Evolutionary conservation across 257 asterid genomes (phyloP).

Genomic region (Echium plantagineum): DNA sequence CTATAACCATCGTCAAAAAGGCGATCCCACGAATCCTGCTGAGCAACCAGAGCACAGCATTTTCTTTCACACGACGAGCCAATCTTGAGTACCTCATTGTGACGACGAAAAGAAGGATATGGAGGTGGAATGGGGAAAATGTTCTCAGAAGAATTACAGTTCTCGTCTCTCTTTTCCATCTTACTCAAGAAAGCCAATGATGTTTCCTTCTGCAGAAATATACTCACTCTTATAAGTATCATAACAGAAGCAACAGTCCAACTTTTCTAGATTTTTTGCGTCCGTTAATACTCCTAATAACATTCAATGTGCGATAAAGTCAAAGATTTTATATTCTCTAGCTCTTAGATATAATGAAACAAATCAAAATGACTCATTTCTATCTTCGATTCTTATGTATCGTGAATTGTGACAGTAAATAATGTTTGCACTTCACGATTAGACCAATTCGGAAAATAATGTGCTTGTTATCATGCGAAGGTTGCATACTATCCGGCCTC

Average conservation of each 20-base stretch:
- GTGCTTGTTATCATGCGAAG: no score
- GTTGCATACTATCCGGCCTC: no score
- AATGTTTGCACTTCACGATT: no score
- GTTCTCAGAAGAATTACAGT: conserved; percentile 15
- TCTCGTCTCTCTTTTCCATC: conserved; percentile 23
- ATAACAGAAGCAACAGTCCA: background rate
- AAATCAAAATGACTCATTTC: no score
- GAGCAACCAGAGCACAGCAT: conserved; percentile 19
- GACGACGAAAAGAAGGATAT: conserved; percentile 23
- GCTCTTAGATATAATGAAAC: no score
- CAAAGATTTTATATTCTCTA: no score
- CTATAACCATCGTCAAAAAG: conserved; percentile 73
- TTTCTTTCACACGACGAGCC: conserved; percentile 16
- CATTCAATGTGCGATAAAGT: no score
- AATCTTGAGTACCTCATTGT: conserved; percentile 8
- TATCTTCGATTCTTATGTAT: no score
- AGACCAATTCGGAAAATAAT: no score
- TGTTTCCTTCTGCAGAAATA: conserved; percentile 9
- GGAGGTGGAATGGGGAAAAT: conserved; percentile 56
- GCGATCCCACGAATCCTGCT: conserved; percentile 38
- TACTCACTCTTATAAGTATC: background rate
- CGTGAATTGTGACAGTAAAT: no score
- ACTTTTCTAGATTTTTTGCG: background rate
- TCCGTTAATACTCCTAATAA: background rate
- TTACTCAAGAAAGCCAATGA: background rate